Percentiles rank a stretch among this genome's conserved stretches.
phyloP scores from a whole-genome alignment of 2,329 filamentous ascomycete genomes.

The Conoideocrella luteorostrata region DNA sequence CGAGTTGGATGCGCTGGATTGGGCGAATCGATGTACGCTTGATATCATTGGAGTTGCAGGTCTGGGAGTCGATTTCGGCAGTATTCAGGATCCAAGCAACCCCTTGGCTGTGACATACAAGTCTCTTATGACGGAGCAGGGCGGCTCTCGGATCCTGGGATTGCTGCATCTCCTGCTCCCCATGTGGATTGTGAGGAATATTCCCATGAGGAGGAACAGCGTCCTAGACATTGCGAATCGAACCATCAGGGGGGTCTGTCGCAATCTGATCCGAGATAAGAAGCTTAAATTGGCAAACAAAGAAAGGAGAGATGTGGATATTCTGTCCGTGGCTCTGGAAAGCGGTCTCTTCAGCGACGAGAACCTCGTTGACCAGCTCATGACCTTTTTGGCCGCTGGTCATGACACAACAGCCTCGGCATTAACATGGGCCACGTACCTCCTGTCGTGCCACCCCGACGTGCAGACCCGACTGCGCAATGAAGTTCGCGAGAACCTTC shows the following conservation, averaged over 20 bases:
- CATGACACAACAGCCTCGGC: constrained; percentile 75
- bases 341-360: constrained; percentile 72
- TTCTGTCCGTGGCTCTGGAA: constrained; percentile 72
- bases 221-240: constrained; percentile 50
- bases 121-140: constrained; percentile 42
- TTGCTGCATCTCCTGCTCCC: constrained; percentile 59
- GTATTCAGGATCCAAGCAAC: constrained; percentile 54
- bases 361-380: constrained; percentile 78
- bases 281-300: constrained; percentile 42
- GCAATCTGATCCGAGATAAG: constrained; percentile 65
- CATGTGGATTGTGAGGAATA: constrained; percentile 47
- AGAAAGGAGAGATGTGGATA: constrained; percentile 56
- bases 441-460: constrained; percentile 59
- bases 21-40: constrained; percentile 62
- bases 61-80: constrained; percentile 63
- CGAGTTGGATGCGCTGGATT: constrained; percentile 52
- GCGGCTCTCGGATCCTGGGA: constrained; percentile 43
- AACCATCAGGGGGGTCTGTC: constrained; percentile 59
- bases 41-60: constrained; percentile 72
- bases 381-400: constrained; percentile 81
- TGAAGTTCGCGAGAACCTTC: constrained; percentile 59
- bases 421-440: constrained; percentile 69
- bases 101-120: constrained; percentile 53
- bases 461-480: constrained; percentile 60
- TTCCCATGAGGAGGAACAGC: constrained; percentile 69